phyloP scores from a whole-genome alignment of 768 basidiomycete genomes.

The Suillus hirtellus region DNA sequence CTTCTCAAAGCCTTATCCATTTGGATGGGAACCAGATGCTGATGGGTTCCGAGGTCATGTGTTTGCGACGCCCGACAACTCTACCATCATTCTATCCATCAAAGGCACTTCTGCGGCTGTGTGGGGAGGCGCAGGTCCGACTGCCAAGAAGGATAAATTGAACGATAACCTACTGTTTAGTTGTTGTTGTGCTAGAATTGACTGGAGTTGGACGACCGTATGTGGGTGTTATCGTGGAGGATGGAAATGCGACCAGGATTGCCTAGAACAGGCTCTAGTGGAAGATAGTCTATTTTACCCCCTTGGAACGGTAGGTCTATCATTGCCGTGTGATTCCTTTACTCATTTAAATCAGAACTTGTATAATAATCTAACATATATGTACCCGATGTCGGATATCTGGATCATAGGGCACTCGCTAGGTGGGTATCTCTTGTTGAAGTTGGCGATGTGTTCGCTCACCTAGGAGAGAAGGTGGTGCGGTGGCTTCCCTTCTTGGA shows the following conservation, averaged over 20 bases:
- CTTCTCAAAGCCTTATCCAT: constrained; percentile 48
- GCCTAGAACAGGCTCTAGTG: constrained; percentile 71
- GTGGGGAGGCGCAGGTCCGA: constrained; percentile 77
- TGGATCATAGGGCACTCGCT: constrained; percentile 84
- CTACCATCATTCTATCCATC: constrained; percentile 83
- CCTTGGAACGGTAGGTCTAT: constrained; percentile 72
- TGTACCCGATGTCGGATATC: constrained; percentile 89
- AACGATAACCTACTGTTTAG: constrained; percentile 94
- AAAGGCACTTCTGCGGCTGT: constrained; percentile 89
- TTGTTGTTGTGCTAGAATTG: constrained; percentile 91
- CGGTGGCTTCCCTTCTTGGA: constrained; percentile 81
- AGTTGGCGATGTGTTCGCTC: constrained; percentile 27
- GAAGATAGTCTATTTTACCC: constrained; percentile 89
- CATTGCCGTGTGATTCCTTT: not conserved
- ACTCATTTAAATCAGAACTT: constrained; percentile 51
- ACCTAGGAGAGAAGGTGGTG: constrained; percentile 40
- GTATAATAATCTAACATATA: constrained; percentile 90
- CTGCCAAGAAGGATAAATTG: constrained; percentile 87
- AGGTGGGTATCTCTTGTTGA: constrained; percentile 42
- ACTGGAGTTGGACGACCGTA: constrained; percentile 93
- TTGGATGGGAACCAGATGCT: constrained; percentile 89
- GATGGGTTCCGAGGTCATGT: constrained; percentile 93
- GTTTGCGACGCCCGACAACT: constrained; percentile 81
- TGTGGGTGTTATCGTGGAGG: constrained; percentile 85
- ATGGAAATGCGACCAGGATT: constrained; percentile 80